Evolutionary conservation across 1,284 basidiomycete genomes (phyloP).

Genomic region (Wolfiporia cocos): DNA sequence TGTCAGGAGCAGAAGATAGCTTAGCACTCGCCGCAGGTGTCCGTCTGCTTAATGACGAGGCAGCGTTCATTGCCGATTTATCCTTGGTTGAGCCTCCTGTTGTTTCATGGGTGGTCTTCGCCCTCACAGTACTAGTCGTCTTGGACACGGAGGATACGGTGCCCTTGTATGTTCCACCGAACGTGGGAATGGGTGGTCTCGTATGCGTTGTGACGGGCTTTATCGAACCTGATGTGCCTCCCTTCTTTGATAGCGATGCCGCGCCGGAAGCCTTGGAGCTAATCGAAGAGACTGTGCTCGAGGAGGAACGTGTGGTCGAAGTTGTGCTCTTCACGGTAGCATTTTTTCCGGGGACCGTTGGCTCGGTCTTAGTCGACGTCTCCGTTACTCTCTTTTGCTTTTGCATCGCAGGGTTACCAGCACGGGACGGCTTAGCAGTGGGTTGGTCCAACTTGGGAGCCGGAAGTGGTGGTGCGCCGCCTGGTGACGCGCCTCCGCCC

Average conservation of each 20-base stretch:
- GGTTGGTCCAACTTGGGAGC: conserved; percentile 18
- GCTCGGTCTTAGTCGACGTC: conserved; percentile 6
- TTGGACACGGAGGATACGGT: conserved; percentile 14
- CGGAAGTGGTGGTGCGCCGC: conserved; percentile 12
- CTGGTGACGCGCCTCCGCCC: conserved; percentile 25
- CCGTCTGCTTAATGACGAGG: no score
- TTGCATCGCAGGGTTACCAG: conserved; percentile 6
- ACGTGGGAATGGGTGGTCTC: conserved; percentile 27
- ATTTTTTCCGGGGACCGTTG: conserved; percentile 2
- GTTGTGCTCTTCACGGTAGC: conserved; percentile 3
- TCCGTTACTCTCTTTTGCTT: no score
- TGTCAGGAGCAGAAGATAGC: no score
- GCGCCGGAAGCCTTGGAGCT: conserved; percentile 14
- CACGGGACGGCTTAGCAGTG: conserved; percentile 15
- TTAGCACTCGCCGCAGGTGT: no score
- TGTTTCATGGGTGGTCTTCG: no score
- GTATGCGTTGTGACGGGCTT: conserved; percentile 12
- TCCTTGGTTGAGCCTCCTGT: no score
- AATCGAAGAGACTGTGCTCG: conserved; percentile 10
- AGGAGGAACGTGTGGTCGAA: conserved; percentile 8
- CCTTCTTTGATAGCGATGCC: conserved; percentile 8
- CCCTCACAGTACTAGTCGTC: conserved; percentile 13
- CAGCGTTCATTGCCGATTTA: no score
- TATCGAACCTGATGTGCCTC: conserved; percentile 11
- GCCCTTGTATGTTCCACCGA: conserved; percentile 12